A percentile compares a stretch with the other conserved stretches of the same genome.
These are phyloP conservation scores for Blumeriella jaapii DNA, from an alignment of 2,329 filamentous ascomycete genomes.

Conservation along the genomic window DNA sequence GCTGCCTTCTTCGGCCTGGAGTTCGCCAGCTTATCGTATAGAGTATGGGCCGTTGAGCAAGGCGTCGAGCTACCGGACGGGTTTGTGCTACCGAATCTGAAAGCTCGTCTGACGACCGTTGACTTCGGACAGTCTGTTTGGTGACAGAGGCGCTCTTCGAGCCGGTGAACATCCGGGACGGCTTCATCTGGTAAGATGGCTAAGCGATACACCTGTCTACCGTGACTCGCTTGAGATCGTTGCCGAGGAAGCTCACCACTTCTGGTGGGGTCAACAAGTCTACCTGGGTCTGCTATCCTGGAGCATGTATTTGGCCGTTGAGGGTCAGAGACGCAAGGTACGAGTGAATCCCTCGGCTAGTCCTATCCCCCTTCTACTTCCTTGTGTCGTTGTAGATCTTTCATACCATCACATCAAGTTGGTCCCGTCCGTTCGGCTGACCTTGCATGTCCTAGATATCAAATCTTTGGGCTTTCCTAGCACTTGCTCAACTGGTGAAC, in stretches of 20 bases:
- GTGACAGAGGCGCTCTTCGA: slow-evolving; percentile 23
- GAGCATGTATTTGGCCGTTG: slow-evolving; percentile 45
- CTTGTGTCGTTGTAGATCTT: background rate
- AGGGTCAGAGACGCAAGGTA: slow-evolving; percentile 42
- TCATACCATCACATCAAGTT: background rate
- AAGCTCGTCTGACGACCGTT: slow-evolving; percentile 12
- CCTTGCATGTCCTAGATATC: slow-evolving; percentile 29
- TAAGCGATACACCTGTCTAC: slow-evolving; percentile 22
- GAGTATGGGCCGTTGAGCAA: slow-evolving; percentile 35
- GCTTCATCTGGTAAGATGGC: slow-evolving; percentile 21
- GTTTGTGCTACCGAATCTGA: slow-evolving; percentile 20
- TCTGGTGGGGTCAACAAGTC: slow-evolving; percentile 53
- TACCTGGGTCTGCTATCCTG: slow-evolving; percentile 43
- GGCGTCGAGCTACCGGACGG: slow-evolving; percentile 30
- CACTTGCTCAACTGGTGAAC: slow-evolving; percentile 46
- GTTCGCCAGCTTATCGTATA: slow-evolving; percentile 37
- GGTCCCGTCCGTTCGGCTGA: too few species aligned
- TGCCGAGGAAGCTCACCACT: slow-evolving; percentile 40
- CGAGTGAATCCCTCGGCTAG: background rate
- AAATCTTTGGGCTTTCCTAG: slow-evolving; percentile 42
- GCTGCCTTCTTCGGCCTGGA: slow-evolving; percentile 34
- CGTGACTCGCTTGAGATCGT: slow-evolving; percentile 38
- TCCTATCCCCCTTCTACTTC: background rate
- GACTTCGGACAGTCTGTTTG: slow-evolving; percentile 20
- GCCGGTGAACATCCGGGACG: slow-evolving; percentile 25